Conservation (phyloP, 352 stramenopile genomes). For the Globisporangium uncinulatum region DNA sequence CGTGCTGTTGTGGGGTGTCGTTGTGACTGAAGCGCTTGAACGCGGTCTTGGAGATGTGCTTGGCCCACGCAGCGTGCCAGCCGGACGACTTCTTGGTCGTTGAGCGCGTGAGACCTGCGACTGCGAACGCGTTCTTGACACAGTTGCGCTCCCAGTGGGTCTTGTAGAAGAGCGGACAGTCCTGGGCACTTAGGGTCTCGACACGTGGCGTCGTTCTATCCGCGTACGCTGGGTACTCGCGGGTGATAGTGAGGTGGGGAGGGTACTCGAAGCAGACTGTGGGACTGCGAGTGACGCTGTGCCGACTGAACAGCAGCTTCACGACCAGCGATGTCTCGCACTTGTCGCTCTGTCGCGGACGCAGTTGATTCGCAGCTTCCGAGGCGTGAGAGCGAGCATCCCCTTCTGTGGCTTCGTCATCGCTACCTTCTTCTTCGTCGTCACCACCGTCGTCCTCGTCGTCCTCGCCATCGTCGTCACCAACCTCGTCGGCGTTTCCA, state of each 20-base stretch:
- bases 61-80: conserved; percentile 64
- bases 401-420: conserved; percentile 12
- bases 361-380: background rate
- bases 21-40: conserved; percentile 41
- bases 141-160: conserved; percentile 91
- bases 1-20: conserved; percentile 17
- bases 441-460: conserved; percentile 47
- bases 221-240: conserved; percentile 23
- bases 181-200: conserved; percentile 31
- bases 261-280: conserved; percentile 91
- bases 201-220: conserved; percentile 12
- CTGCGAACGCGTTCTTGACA: conserved; percentile 88
- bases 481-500: conserved; percentile 20
- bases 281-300: conserved; percentile 34
- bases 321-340: conserved; percentile 29
- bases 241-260: conserved; percentile 40
- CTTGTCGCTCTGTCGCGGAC: conserved; percentile 22
- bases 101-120: conserved; percentile 53
- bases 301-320: conserved; percentile 53
- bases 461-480: conserved; percentile 21
- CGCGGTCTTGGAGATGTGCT: conserved; percentile 57
- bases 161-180: conserved; percentile 62
- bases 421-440: conserved; percentile 29
- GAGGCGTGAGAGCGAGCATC: background rate
- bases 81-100: conserved; percentile 50